These are phyloP conservation scores for Epichloe sibirici DNA, from an alignment of 2,329 filamentous ascomycete species.

Conservation along the genomic window DNA sequence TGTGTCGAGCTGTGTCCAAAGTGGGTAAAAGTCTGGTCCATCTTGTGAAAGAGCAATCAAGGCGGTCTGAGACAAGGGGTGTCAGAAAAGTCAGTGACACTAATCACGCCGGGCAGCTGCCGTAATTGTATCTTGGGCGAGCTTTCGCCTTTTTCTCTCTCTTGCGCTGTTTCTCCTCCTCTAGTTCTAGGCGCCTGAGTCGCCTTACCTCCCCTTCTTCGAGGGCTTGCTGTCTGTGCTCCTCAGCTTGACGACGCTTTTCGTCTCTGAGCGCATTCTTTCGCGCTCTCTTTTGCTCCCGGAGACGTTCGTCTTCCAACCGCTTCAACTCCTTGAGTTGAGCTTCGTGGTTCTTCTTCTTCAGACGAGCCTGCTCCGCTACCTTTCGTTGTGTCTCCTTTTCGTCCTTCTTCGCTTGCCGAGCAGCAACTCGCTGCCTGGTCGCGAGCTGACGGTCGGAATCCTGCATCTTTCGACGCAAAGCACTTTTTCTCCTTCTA, in stretches of 20 bases:
- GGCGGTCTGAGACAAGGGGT: background rate
- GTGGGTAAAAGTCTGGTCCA: background rate
- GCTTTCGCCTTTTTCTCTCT: constrained; percentile 10
- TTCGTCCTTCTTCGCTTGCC: constrained; percentile 1
- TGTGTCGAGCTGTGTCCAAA: background rate
- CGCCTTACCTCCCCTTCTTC: constrained; percentile 8
- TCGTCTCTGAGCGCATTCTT: constrained; percentile 7
- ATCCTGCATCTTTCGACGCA: constrained; percentile 12
- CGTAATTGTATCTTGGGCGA: constrained; percentile 12
- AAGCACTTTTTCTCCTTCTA: constrained; percentile 8
- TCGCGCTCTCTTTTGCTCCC: constrained; percentile 6
- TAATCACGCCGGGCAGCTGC: constrained; percentile 11
- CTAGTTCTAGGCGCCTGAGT: constrained; percentile 5
- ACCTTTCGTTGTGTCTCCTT: constrained; percentile 1
- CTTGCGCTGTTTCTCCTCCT: constrained; percentile 8
- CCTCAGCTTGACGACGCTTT: constrained; percentile 7
- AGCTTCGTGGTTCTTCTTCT: constrained; percentile 4
- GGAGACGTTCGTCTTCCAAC: constrained; percentile 11
- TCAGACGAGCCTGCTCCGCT: constrained; percentile 4
- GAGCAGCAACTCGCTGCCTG: constrained; percentile 8
- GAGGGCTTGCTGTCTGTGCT: constrained; percentile 9
- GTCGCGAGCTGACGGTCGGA: constrained; percentile 11
- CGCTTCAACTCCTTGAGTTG: constrained; percentile 6
- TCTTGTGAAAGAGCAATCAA: background rate
- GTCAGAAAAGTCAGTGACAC: constrained; percentile 1